phyloP scores from a whole-genome alignment of 257 asterid genomes.

The Primulina huaijiensis region DNA sequence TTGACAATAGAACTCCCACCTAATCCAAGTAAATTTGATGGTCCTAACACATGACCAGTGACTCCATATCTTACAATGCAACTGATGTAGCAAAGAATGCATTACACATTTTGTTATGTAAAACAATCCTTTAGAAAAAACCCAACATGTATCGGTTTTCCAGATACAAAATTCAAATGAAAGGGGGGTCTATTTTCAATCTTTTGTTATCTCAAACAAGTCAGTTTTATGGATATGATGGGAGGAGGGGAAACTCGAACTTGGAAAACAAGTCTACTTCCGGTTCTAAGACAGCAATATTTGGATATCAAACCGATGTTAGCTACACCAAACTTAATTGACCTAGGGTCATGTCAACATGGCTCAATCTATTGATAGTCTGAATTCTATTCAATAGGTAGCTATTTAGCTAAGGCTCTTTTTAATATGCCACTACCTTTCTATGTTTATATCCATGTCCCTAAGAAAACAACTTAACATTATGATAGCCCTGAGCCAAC shows the following conservation, averaged over 20 bases:
- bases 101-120: slow-evolving; percentile 13
- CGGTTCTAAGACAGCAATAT: background rate
- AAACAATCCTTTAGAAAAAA: background rate
- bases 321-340: background rate
- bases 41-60: background rate
- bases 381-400: background rate
- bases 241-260: background rate
- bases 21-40: slow-evolving; percentile 12
- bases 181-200: background rate
- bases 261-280: background rate
- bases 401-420: background rate
- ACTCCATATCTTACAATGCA: slow-evolving; percentile 18
- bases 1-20: slow-evolving; percentile 1
- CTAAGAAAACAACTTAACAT: background rate
- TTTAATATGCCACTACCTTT: background rate
- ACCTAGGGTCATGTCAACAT: background rate
- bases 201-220: background rate
- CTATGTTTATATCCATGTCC: background rate
- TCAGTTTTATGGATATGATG: background rate
- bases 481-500: background rate
- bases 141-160: background rate
- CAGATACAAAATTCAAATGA: background rate
- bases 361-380: background rate
- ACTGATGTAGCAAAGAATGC: slow-evolving; percentile 11
- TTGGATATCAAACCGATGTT: background rate